A percentile compares a stretch with the other conserved stretches of the same genome.
phyloP scores from a whole-genome alignment of 768 basidiomycete genomes.

The Boletus patriciae region DNA sequence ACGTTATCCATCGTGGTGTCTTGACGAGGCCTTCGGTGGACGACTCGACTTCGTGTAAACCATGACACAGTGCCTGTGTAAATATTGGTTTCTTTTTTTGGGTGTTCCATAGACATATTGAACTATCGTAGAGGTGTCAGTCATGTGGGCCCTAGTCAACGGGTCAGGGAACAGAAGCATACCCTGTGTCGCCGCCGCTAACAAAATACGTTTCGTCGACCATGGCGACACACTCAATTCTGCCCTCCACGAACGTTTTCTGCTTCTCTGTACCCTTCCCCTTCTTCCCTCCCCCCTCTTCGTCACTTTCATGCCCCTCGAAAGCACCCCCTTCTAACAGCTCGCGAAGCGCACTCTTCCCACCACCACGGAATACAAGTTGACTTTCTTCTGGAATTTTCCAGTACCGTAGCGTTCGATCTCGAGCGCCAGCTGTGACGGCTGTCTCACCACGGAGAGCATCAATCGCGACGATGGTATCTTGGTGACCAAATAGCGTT shows the following conservation, averaged over 20 bases:
- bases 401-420: slow-evolving; percentile 93
- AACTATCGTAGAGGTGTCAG: slow-evolving; percentile 36
- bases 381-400: slow-evolving; percentile 95
- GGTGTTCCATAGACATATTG: slow-evolving; percentile 90
- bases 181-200: slow-evolving; percentile 97
- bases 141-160: neutral
- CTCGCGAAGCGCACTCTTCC: slow-evolving; percentile 73
- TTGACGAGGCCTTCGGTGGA: slow-evolving; percentile 72
- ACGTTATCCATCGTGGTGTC: slow-evolving; percentile 90
- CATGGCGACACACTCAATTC: slow-evolving; percentile 91
- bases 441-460: slow-evolving; percentile 81
- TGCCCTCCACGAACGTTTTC: slow-evolving; percentile 76
- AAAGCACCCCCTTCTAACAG: slow-evolving; percentile 75
- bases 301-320: slow-evolving; percentile 55
- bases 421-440: slow-evolving; percentile 84
- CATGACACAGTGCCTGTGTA: slow-evolving; percentile 84
- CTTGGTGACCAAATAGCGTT: slow-evolving; percentile 96
- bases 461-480: slow-evolving; percentile 75
- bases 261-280: slow-evolving; percentile 26
- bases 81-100: slow-evolving; percentile 95
- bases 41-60: slow-evolving; percentile 68
- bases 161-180: slow-evolving; percentile 27
- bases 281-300: slow-evolving; percentile 39
- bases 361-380: slow-evolving; percentile 96
- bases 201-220: slow-evolving; percentile 92